Evolutionary conservation across 495 filamentous ascomycete genomes (phyloP).

Genomic region (Penicillium cataractarum): DNA sequence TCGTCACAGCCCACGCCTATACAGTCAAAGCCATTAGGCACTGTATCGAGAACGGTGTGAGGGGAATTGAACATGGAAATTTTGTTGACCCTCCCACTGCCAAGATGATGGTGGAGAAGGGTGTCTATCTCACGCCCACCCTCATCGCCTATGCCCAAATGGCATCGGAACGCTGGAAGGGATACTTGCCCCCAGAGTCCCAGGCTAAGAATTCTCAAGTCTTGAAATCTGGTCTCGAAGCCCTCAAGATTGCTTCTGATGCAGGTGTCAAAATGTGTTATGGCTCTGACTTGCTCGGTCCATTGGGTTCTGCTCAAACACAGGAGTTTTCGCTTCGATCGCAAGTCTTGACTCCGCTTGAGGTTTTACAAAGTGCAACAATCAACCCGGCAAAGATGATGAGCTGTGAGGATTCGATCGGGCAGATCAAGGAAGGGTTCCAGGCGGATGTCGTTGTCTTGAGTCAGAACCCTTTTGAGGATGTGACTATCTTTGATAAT

Average conservation of each 20-base stretch:
- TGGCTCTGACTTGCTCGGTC: slow-evolving; percentile 58
- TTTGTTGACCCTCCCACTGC: slow-evolving; percentile 55
- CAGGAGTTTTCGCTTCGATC: slow-evolving; percentile 53
- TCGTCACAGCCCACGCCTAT: slow-evolving; percentile 61
- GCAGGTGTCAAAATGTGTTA: slow-evolving; percentile 58
- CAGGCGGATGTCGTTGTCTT: slow-evolving; percentile 49
- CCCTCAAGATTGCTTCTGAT: slow-evolving; percentile 47
- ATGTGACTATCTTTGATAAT: slow-evolving; percentile 52
- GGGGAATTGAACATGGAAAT: slow-evolving; percentile 61
- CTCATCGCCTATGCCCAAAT: slow-evolving; percentile 55
- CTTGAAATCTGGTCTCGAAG: slow-evolving; percentile 45
- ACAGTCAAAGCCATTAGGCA: slow-evolving; percentile 53
- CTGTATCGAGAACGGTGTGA: slow-evolving; percentile 57
- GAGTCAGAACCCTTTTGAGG: slow-evolving; percentile 52
- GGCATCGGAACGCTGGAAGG: slow-evolving; percentile 43
- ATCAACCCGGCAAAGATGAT: slow-evolving; percentile 53
- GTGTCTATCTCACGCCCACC: slow-evolving; percentile 55
- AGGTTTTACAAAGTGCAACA: slow-evolving; percentile 55
- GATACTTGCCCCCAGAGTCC: slow-evolving; percentile 45
- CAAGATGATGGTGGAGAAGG: slow-evolving; percentile 47
- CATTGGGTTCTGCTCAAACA: slow-evolving; percentile 48
- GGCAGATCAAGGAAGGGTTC: slow-evolving; percentile 46
- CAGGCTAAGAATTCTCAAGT: slow-evolving; percentile 52
- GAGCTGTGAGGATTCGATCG: slow-evolving; percentile 43
- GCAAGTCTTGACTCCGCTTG: slow-evolving; percentile 42